phyloP scores from a whole-genome alignment of 2,329 filamentous ascomycete genomes.

The Pyricularia sp. region DNA sequence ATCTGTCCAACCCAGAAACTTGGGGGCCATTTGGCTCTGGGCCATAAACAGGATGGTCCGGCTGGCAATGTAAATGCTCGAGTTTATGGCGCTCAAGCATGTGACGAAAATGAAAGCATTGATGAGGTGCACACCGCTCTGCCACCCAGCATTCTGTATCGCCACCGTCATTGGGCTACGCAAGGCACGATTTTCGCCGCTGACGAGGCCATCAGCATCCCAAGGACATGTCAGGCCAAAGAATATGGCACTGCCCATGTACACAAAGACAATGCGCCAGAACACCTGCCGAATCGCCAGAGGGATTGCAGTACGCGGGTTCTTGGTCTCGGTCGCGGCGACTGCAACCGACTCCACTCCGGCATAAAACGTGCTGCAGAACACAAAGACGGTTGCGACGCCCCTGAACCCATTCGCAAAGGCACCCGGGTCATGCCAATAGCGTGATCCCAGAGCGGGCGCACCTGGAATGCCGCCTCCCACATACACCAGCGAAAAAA shows the following conservation, averaged over 20 bases:
- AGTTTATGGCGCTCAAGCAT: constrained; percentile 59
- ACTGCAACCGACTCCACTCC: constrained; percentile 53
- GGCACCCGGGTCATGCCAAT: constrained; percentile 59
- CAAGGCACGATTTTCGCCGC: constrained; percentile 47
- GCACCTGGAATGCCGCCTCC: constrained; percentile 51
- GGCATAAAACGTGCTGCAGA: constrained; percentile 57
- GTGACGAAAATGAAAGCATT: constrained; percentile 67
- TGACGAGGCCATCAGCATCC: constrained; percentile 50
- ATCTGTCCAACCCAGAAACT: constrained; percentile 55
- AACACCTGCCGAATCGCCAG: constrained; percentile 47
- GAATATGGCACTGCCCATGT: constrained; percentile 61
- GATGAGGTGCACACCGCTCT: constrained; percentile 61
- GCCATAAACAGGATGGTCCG: constrained; percentile 67
- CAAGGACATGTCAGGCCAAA: constrained; percentile 63
- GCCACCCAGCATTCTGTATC: constrained; percentile 60
- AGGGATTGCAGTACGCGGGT: constrained; percentile 41
- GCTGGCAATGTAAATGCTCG: constrained; percentile 64
- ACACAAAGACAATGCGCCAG: constrained; percentile 48
- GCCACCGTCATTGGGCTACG: constrained; percentile 64
- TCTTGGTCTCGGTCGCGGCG: constrained; percentile 47
- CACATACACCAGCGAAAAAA: constrained; percentile 60
- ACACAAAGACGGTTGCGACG: constrained; percentile 53
- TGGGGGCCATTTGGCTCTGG: constrained; percentile 57
- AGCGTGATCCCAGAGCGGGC: constrained; percentile 53
- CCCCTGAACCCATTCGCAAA: constrained; percentile 57